Evolutionary conservation across 1,284 basidiomycete species (phyloP), one percentile per base, ranked within the genome.

Genomic region (Malassezia caprae): DNA sequence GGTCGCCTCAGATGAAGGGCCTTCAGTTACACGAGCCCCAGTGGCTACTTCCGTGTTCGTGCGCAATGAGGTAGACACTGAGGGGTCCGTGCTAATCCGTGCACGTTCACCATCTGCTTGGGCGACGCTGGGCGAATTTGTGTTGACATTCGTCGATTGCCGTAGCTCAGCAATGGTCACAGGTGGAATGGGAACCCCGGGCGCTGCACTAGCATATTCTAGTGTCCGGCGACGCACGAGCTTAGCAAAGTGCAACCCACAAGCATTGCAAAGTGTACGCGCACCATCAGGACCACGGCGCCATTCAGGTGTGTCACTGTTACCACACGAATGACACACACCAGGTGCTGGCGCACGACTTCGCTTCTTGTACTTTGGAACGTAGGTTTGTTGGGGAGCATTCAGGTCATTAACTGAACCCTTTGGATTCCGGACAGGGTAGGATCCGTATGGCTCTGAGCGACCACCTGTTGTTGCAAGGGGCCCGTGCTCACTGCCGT

Each of bases 241-340:
- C 57, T 70, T 70, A 43, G 68, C 61, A 28, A 44, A 59, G 41
- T 64, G 64, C 53, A 69, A 50, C 10, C 68, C 68, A 50, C 71
- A 73, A 4, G 71, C 71, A 53, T 73, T 73, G 64, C 71, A 73
- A 21, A 73, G 62, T 24, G 71, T 73, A 4, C 71, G 59, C 1
- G 69, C 65, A 19, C 71, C 71, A 43, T 69, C 68, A 12, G 71
- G 71, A 21, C 71, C 71, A 7, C 69, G 58, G 10, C 71, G 57
- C 71, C 71, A 73, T 51, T 73, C 71, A 0, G 71, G 71, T 24
- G 71, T 72, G 31, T 72, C 69, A 43, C 46, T 51, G 23, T 61
- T 62, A 2, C 64, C 66, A 48, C 71, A 73, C 24, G 65, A 62
- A 32, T 64, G 62, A 54, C 71, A 73, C 17, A 59, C 58, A 4